Percentiles rank a stretch among this genome's conserved stretches.
Conservation (phyloP, 1,139 yeast species). For the Kluyveromyces sp. region DNA sequence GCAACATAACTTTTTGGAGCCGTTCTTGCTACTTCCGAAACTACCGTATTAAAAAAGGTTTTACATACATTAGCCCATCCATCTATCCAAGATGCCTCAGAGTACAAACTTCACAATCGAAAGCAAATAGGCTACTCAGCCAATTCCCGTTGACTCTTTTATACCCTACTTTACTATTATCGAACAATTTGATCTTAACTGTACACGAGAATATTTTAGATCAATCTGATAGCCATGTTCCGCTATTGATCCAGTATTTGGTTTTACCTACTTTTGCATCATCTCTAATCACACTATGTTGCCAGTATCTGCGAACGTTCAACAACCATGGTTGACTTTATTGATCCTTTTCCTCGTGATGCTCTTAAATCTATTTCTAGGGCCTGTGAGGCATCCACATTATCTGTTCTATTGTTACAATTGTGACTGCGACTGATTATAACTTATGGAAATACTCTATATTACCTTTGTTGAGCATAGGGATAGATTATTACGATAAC, state of each 20-base stretch:
- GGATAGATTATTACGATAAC: slow-evolving; percentile 8
- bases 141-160: slow-evolving; percentile 32
- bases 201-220: slow-evolving; percentile 8
- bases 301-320: slow-evolving; percentile 8
- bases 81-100: background rate
- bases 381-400: slow-evolving; percentile 22
- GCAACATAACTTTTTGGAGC: too few species aligned
- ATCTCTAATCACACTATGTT: slow-evolving; percentile 12
- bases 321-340: slow-evolving; percentile 8
- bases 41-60: too few species aligned
- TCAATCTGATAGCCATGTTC: slow-evolving; percentile 4
- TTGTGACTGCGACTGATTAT: slow-evolving; percentile 6
- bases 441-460: slow-evolving; percentile 6
- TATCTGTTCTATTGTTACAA: slow-evolving; percentile 16
- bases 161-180: slow-evolving; percentile 32
- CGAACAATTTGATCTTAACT: slow-evolving; percentile 27
- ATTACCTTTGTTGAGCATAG: slow-evolving; percentile 11
- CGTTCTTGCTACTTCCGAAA: too few species aligned
- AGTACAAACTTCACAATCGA: background rate
- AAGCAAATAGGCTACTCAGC: slow-evolving; percentile 16
- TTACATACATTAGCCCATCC: background rate
- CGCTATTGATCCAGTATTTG: slow-evolving; percentile 12
- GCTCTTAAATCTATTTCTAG: slow-evolving; percentile 18
- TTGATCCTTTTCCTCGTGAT: slow-evolving; percentile 13
- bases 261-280: slow-evolving; percentile 27